Evolutionary conservation across 2,329 filamentous ascomycete genomes (phyloP), one percentile per base, ranked within the genome.

Genomic region (Metarhizium sp.): DNA sequence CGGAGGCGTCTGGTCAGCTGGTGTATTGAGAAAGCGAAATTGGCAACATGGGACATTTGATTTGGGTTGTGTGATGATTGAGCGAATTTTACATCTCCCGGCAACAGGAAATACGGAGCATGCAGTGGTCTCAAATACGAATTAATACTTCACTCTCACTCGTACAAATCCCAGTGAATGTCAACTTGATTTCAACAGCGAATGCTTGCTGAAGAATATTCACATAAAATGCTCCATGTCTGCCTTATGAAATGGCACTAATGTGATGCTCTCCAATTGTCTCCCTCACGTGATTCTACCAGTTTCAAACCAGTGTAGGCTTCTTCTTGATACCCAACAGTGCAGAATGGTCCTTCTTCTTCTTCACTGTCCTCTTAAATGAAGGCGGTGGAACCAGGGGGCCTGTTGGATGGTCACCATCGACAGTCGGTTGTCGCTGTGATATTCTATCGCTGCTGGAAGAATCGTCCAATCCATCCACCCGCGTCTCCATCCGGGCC

Each of bases 271-370:
- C 7, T 45, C 18, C 3, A 45, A 20, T 16, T 20, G 18, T 11
- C n/a, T 7, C 25, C n/a, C 20, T 18, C 14, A n/a, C 25, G 32
- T 14, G 10, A 30, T 4, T 6, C 10, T 7, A 29, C 25, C 14
- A n/a, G 20, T 8, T 25, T 47, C 65, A 85, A 4, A 83, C 78
- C 18, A 85, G 64, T 1, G 79, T 75, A 16, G 79, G 75, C 72
- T 91, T 92, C 78, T 90, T 94, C 76, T 96, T 96, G 64, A 96
- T 92, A 1, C 92, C 91, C 51, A 96, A 71, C 25, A 85, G 75
- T 14, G 86, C 84, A 0, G 84, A 76, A 56, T 87, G 81, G 57
- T 94, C 85, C 71, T 94, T 95, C 75, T 96, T 97, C 73, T 90
- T 87, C 74, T 95, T 96, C 51, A 86, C 78, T 47, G 84, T 81